These are phyloP conservation scores for Lodderomyces parapsilosis DNA, from an alignment of 1,139 yeast genomes.

Conservation along the genomic window DNA sequence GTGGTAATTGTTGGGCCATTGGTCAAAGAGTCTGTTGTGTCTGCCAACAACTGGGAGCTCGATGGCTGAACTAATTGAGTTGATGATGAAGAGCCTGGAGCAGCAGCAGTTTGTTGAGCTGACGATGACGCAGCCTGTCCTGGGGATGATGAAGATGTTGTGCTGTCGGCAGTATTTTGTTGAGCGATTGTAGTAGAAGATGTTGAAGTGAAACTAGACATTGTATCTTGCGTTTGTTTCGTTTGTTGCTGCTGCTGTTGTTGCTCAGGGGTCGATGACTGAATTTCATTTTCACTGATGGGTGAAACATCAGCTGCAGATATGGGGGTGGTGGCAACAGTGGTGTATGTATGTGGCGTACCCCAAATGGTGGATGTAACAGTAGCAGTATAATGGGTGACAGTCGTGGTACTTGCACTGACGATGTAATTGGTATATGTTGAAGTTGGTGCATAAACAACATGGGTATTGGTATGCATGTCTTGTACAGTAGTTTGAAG, in stretches of 20 bases:
- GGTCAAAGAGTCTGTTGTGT: slow-evolving; percentile 16
- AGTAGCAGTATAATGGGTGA: slow-evolving; percentile 47
- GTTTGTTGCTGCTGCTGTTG: slow-evolving; percentile 3
- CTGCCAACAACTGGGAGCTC: neutral
- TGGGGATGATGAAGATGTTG: slow-evolving; percentile 5
- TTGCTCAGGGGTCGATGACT: slow-evolving; percentile 5
- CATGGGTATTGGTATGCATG: slow-evolving; percentile 31
- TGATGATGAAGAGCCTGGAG: neutral
- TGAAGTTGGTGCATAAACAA: slow-evolving; percentile 31
- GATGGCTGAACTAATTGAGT: neutral
- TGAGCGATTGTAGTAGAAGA: slow-evolving; percentile 2
- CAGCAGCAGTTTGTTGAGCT: neutral
- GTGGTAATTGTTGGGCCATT: slow-evolving; percentile 30
- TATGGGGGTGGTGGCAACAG: slow-evolving; percentile 37
- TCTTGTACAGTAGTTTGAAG: slow-evolving; percentile 38
- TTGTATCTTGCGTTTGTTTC: slow-evolving; percentile 2
- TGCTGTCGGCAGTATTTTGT: neutral
- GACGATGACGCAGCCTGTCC: slow-evolving; percentile 1
- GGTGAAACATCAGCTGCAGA: slow-evolving; percentile 15
- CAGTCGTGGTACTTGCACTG: slow-evolving; percentile 36
- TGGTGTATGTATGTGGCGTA: slow-evolving; percentile 36
- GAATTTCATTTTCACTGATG: slow-evolving; percentile 12
- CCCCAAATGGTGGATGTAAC: slow-evolving; percentile 46
- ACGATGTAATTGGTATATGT: slow-evolving; percentile 31
- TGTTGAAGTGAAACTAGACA: slow-evolving; percentile 2